Base-by-base conservation (phyloP, 345 rosid genomes). In the Corchorus olitorius region DNA sequence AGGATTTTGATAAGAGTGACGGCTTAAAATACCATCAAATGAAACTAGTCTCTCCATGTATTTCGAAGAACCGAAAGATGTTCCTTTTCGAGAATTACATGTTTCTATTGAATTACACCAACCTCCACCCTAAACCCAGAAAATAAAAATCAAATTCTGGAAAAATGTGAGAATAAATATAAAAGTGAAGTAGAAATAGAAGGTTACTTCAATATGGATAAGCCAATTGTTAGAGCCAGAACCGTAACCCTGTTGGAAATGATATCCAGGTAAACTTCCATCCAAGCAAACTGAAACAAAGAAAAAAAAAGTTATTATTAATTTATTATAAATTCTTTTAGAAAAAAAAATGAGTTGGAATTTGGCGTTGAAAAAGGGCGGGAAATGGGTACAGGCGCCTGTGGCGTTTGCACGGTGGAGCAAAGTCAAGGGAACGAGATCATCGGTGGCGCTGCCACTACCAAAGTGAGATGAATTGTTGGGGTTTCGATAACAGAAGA, bases 211-310 rank as follows among this genome's bases (percentile, higher is more conserved):
- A 65, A 95, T 66, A 81, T 90, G 92, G 82, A 95, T 85, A 55
- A 95, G 73, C 99, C 99, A 95, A 70, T 83, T 89, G 58, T 74
- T 71, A 8, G 92, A 87, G 19, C 98, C 98, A 74, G 89, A 90
- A 56, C 97, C 93, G 2, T 84, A 91, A 12, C 93, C 99, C 76
- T 77, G 77, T 8, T 74, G 78, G 37, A 90, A 83, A 75, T 90
- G 94, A 83, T 91, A 94, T 53, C 86, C 98, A 53, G 94, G 94
- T 61, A 83, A 85, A 81, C 92, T 92, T 68, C 98, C 98, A 81
- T 95, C 98, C 63, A 93, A 88, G 67, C 98, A 93, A 80, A 89
- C 94, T 91, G 77, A 55, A 78, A 71, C 74, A 67, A n/a, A n/a
- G 73, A 58, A 33, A n/a, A 27, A 8, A 72, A 55, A n/a, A 34